Percentiles rank a stretch among this genome's conserved stretches.
phyloP scores from a whole-genome alignment of 192 early-diverging fungal species.

The Globomyces pollinis-pini region DNA sequence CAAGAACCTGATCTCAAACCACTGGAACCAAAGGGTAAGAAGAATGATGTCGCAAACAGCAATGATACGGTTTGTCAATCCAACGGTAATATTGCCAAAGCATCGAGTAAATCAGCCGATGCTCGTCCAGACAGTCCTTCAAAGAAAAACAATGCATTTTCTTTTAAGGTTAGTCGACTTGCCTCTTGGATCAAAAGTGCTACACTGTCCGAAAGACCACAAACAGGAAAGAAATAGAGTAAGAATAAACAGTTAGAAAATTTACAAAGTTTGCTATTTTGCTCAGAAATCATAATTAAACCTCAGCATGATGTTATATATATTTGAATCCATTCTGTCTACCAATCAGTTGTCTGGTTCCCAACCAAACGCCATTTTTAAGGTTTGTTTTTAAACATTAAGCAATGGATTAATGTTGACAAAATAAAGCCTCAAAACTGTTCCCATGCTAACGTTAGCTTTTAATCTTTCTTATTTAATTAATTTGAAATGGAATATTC shows the following conservation, averaged over 20 bases:
- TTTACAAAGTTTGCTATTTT: not conserved
- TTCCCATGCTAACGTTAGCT: too few relatives aligned
- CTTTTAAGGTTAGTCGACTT: constrained; percentile 8
- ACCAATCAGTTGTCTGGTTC: too few relatives aligned
- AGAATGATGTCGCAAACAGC: not conserved
- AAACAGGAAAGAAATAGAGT: not conserved
- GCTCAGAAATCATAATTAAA: not conserved
- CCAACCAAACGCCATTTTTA: too few relatives aligned
- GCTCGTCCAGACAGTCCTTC: not conserved
- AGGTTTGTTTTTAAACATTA: too few relatives aligned
- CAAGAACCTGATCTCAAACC: constrained; percentile 2
- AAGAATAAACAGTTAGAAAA: not conserved
- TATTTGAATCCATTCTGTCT: too few relatives aligned
- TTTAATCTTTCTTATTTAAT: too few relatives aligned
- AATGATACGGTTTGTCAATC: not conserved
- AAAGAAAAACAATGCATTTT: not conserved
- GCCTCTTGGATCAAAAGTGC: constrained; percentile 3
- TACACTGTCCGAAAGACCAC: not conserved
- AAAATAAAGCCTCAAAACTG: too few relatives aligned
- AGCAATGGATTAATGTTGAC: too few relatives aligned
- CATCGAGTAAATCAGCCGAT: not conserved
- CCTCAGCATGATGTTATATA: too few relatives aligned
- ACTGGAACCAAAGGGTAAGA: constrained; percentile 6
- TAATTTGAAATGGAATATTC: too few relatives aligned
- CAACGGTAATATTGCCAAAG: not conserved